Evolutionary conservation across 2,329 filamentous ascomycete genomes (phyloP), one percentile per base, ranked within the genome.

Genomic region (Colletotrichum spaethianum): DNA sequence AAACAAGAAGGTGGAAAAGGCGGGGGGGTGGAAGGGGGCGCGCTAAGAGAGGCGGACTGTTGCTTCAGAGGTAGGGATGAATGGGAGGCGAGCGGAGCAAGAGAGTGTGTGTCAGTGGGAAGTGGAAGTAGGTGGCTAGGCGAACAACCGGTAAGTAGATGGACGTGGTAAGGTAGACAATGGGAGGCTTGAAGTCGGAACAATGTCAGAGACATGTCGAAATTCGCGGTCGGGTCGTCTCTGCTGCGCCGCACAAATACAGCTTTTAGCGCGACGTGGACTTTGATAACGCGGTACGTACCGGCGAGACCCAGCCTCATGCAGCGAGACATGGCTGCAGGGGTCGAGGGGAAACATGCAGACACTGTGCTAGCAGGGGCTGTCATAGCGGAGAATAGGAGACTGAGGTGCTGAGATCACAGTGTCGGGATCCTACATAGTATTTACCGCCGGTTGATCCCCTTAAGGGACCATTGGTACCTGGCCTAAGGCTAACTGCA

Each of bases 201-300:
- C 65, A 64, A 64, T 55, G 70, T 72, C 69, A 28, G 53, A 72
- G 42, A 67, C 48, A 44, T 50, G 33, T 59, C 46, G 48, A 44
- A 57, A 57, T 38, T 12, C 64, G 56, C 40, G 56, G 63, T 67
- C 55, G 12, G 42, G 40, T 68, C 64, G 68, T 42, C 57, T 68
- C 28, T 72, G 64, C 57, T 64, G 52, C 70, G 53, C 70, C 65
- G 70, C 70, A 69, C 65, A 70, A 53, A 72, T 60, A 44, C 59
- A 63, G 57, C n/a, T 55, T 69, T 69, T 72, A 68, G 65, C 69
- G 65, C 65, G 31, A 38, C 33, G 31, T 23, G 12, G 33, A 18
- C 53, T 23, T 52, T 31, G n/a, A 57, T 23, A 38, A 38, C 23
- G n/a, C 16, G 31, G 36, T 48, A 72, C 57, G 65, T 72, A 50